phyloP scores from a whole-genome alignment of 2,329 filamentous ascomycete genomes.

The Gliomastix tumulicola region DNA sequence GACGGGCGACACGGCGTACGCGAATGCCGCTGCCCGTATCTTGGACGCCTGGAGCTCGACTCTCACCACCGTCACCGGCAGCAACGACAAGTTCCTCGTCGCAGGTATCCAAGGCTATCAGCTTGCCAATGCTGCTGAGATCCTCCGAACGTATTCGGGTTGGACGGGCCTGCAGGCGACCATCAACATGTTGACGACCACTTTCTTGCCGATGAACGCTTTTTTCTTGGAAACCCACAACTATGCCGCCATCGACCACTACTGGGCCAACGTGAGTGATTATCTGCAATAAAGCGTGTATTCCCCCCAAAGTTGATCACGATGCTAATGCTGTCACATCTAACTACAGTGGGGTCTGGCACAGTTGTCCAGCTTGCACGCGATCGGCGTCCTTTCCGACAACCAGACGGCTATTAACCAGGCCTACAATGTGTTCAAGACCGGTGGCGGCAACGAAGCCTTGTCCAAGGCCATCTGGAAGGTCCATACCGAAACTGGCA shows the following conservation, averaged over 20 bases:
- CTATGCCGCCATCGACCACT: conserved; percentile 21
- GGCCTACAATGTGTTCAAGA: conserved; percentile 29
- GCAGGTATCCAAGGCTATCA: conserved; percentile 36
- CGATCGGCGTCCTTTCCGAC: conserved; percentile 33
- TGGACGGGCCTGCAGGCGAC: conserved; percentile 19
- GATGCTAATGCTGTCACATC: too few relatives aligned
- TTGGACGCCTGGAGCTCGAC: conserved; percentile 28
- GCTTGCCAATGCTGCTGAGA: conserved; percentile 37
- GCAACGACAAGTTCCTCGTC: conserved; percentile 18
- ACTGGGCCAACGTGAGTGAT: conserved; percentile 24
- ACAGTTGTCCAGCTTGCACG: too few relatives aligned
- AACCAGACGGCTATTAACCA: conserved; percentile 30
- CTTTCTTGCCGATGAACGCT: conserved; percentile 30
- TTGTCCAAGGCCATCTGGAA: conserved; percentile 23
- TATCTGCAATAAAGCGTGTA: too few relatives aligned
- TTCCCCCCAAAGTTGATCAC: too few relatives aligned
- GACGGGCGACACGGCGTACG: conserved; percentile 24
- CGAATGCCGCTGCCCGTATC: conserved; percentile 24
- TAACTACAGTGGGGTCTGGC: too few relatives aligned
- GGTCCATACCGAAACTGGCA: conserved; percentile 17
- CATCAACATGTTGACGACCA: conserved; percentile 19
- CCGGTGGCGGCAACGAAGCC: conserved; percentile 26
- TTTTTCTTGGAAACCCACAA: conserved; percentile 28
- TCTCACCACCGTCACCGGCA: conserved; percentile 22
- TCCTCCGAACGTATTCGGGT: conserved; percentile 24